A percentile compares a stretch with the other conserved stretches of the same genome.
Evolutionary conservation across 2,329 filamentous ascomycete species (phyloP).

Genomic region (Fusarium buxicola): DNA sequence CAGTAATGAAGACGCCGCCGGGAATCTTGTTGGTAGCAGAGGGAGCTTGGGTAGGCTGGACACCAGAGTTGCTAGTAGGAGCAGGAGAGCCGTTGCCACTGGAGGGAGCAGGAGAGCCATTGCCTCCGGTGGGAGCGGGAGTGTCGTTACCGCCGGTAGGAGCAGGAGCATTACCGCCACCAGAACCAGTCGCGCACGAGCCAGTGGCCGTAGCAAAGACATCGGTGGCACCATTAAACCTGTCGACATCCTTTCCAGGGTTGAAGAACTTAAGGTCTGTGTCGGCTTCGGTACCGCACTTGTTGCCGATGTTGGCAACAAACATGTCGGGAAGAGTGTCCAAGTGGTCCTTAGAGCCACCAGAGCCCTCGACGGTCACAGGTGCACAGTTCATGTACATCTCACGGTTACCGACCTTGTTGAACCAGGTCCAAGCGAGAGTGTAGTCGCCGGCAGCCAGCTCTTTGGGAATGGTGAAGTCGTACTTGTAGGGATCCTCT

Average conservation of each 20-base stretch:
- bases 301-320: conserved; percentile 70
- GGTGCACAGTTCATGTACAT: conserved; percentile 98
- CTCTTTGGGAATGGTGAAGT: conserved; percentile 77
- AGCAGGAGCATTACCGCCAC: conserved; percentile 46
- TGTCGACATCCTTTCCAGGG: conserved; percentile 68
- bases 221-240: conserved; percentile 54
- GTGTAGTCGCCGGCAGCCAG: conserved; percentile 82
- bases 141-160: conserved; percentile 55
- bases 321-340: conserved; percentile 77
- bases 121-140: background rate
- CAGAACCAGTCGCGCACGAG: conserved; percentile 42
- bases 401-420: conserved; percentile 91
- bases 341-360: conserved; percentile 64
- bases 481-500: conserved; percentile 67
- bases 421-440: conserved; percentile 95
- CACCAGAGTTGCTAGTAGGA: conserved; percentile 41
- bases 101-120: conserved; percentile 3
- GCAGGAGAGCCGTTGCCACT: conserved; percentile 47
- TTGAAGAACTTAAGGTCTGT: conserved; percentile 70
- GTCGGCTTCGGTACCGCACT: conserved; percentile 63
- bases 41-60: conserved; percentile 6
- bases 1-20: conserved; percentile 58
- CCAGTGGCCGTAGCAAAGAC: conserved; percentile 48
- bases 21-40: conserved; percentile 33
- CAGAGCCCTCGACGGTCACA: conserved; percentile 69